Conservation (phyloP, 345 rosid genomes). For the Eucalyptus decipiens region DNA sequence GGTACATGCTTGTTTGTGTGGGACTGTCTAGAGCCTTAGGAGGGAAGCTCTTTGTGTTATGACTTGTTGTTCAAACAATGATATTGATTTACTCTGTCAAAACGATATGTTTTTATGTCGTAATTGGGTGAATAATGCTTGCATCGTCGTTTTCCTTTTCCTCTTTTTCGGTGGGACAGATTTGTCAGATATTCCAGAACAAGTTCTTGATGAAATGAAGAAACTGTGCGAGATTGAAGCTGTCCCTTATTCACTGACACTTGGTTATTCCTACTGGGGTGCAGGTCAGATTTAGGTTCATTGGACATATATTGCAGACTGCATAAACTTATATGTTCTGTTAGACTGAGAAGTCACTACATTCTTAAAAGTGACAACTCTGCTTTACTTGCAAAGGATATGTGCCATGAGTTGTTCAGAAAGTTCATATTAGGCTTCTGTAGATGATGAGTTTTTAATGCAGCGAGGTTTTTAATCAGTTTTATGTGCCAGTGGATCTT, state of each 20-base stretch:
- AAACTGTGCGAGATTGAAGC: conserved; percentile 46
- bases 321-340: not conserved
- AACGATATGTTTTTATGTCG: not conserved
- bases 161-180: conserved; percentile 35
- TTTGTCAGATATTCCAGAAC: conserved; percentile 52
- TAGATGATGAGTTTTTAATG: not conserved
- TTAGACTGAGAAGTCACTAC: not conserved
- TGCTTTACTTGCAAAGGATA: not conserved
- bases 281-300: conserved; percentile 37
- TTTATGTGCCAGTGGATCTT: not conserved
- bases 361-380: not conserved
- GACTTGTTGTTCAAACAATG: not conserved
- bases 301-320: not conserved
- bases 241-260: conserved; percentile 58
- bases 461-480: not conserved
- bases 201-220: conserved; percentile 49
- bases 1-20: not conserved
- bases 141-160: not conserved
- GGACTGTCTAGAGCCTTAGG: not conserved
- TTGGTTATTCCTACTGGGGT: conserved; percentile 91
- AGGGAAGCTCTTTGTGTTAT: not conserved
- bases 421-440: not conserved
- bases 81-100: not conserved
- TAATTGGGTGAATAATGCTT: not conserved
- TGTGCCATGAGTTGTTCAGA: not conserved